phyloP scores from a whole-genome alignment of 2,329 filamentous ascomycete species.

The Bipolaris bicolor region DNA sequence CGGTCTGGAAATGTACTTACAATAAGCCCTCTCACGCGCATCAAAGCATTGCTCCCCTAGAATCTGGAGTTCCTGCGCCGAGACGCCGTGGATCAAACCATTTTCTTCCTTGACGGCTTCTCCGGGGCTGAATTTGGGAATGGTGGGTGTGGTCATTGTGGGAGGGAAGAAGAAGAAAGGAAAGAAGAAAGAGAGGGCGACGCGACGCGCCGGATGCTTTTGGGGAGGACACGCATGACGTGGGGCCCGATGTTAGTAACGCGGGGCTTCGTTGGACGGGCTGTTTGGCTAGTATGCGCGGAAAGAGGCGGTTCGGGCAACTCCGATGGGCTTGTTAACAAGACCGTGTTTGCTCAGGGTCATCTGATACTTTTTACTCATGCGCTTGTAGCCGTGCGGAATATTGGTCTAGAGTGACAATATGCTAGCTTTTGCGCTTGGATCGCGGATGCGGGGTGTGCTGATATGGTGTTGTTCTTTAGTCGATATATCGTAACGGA shows the following conservation, averaged over 20 bases:
- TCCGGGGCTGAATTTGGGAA: slow-evolving; percentile 36
- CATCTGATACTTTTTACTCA: neutral
- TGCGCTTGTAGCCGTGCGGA: neutral
- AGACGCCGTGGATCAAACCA: slow-evolving; percentile 60
- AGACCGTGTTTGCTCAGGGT: neutral
- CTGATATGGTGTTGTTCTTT: neutral
- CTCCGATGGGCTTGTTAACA: slow-evolving; percentile 12
- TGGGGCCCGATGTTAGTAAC: slow-evolving; percentile 18
- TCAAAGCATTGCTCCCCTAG: slow-evolving; percentile 68
- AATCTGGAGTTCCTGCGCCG: slow-evolving; percentile 66
- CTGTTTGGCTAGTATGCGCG: slow-evolving; percentile 11
- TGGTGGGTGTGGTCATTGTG: slow-evolving; percentile 41
- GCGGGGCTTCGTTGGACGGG: slow-evolving; percentile 5
- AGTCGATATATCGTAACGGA: too few species aligned
- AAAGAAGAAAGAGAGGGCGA: slow-evolving; percentile 25
- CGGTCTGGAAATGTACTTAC: slow-evolving; percentile 52
- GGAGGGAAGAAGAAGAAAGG: slow-evolving; percentile 29
- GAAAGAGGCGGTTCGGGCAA: slow-evolving; percentile 25
- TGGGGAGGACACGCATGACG: slow-evolving; percentile 9
- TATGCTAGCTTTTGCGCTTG: neutral
- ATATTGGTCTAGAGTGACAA: neutral
- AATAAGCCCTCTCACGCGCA: slow-evolving; percentile 83
- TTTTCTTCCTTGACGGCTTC: slow-evolving; percentile 45
- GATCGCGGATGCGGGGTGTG: neutral
- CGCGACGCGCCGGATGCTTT: slow-evolving; percentile 24